phyloP scores from a whole-genome alignment of 1,284 basidiomycete genomes.

The Hortiboletus rubellus region DNA sequence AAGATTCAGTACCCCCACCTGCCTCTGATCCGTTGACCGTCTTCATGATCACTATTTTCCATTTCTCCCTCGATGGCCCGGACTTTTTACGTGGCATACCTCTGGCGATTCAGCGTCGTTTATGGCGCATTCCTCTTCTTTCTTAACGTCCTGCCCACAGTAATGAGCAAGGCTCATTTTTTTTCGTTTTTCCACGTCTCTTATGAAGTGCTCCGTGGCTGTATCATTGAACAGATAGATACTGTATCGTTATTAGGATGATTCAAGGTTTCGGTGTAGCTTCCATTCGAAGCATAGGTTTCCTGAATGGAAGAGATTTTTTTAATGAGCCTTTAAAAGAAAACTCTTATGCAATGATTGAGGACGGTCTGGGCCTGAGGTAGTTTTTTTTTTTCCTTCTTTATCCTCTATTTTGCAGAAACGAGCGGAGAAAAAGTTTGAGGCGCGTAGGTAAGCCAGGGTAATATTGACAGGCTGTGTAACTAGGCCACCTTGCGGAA shows the following conservation, averaged over 20 bases:
- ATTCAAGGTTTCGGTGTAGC: not conserved
- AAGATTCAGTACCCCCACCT: not conserved
- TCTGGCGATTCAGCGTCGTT: conserved; percentile 4
- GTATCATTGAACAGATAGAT: conserved; percentile 29
- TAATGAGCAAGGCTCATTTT: conserved; percentile 1
- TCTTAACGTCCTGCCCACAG: conserved; percentile 3
- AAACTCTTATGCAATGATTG: not conserved
- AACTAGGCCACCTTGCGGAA: no score
- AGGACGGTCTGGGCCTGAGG: not conserved
- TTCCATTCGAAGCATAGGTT: not conserved
- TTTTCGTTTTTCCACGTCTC: not conserved
- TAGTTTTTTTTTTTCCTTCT: no score
- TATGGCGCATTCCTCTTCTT: not conserved
- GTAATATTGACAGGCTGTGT: no score
- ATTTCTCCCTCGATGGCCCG: not conserved
- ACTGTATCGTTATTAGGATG: conserved; percentile 25
- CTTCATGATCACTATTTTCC: not conserved
- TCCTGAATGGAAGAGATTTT: not conserved
- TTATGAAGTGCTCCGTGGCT: conserved; percentile 3
- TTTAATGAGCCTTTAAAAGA: no score
- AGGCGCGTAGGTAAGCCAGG: no score
- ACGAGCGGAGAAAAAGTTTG: no score
- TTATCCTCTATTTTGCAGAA: no score
- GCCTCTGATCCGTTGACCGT: conserved; percentile 7
- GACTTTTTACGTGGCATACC: not conserved